These are phyloP conservation scores for Cutaneotrichosporon cavernicola DNA, from an alignment of 1,284 basidiomycete genomes.

Conservation along the genomic window DNA sequence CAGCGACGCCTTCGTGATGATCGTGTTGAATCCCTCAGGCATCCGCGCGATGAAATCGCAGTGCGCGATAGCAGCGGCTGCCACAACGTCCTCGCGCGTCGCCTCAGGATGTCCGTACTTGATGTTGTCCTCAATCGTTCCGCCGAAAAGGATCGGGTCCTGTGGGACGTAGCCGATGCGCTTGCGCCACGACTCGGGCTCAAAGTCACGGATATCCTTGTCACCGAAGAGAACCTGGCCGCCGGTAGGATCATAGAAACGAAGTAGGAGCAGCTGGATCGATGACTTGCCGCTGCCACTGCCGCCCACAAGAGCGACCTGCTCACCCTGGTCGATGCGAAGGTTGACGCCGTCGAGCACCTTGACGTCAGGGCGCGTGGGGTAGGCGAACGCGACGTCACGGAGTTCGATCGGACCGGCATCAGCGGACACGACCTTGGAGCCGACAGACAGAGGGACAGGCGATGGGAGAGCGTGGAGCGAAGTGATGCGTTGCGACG, in stretches of 20 bases:
- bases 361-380: conserved; percentile 77
- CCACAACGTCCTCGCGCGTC: conserved; percentile 40
- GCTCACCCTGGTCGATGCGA: conserved; percentile 55
- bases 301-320: conserved; percentile 54
- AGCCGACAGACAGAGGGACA: conserved; percentile 44
- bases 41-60: conserved; percentile 51
- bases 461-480: conserved; percentile 45
- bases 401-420: conserved; percentile 65
- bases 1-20: conserved; percentile 50
- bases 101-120: conserved; percentile 53
- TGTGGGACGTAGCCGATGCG: conserved; percentile 66
- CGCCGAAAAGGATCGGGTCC: conserved; percentile 76
- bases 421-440: conserved; percentile 31
- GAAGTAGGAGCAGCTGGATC: conserved; percentile 74
- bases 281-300: conserved; percentile 56
- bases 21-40: conserved; percentile 49
- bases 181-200: conserved; percentile 71
- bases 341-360: conserved; percentile 68
- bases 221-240: conserved; percentile 78
- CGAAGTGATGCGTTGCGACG: conserved; percentile 49
- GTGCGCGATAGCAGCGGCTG: conserved; percentile 46
- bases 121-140: conserved; percentile 74
- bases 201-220: conserved; percentile 70
- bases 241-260: conserved; percentile 80
- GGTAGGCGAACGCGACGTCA: conserved; percentile 82